phyloP scores from a whole-genome alignment of 192 early-diverging fungal genomes.

The Coemansia sp. region DNA sequence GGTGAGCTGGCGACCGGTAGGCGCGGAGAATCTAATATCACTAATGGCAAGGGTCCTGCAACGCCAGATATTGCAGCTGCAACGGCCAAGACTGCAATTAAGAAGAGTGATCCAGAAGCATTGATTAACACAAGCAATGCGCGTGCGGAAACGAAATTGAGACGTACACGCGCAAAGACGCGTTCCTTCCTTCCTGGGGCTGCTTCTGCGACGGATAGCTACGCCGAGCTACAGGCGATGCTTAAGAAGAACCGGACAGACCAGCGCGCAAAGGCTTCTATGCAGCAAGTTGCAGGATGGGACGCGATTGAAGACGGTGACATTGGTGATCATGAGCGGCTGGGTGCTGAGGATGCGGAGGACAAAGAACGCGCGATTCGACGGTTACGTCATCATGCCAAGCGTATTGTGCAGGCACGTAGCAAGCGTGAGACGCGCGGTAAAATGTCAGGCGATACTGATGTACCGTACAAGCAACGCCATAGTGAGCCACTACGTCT shows the following conservation, averaged over 20 bases:
- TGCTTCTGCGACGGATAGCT: conserved; percentile 25
- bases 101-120: neutral
- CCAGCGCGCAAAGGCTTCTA: conserved; percentile 13
- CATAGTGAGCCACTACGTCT: conserved; percentile 25
- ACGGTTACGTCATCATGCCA: conserved; percentile 49
- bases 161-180: conserved; percentile 5
- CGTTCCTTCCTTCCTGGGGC: conserved; percentile 10
- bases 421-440: conserved; percentile 38
- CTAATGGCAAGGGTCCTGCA: conserved; percentile 7
- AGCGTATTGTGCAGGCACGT: conserved; percentile 40
- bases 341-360: conserved; percentile 74
- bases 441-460: conserved; percentile 70
- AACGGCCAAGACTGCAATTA: neutral
- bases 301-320: conserved; percentile 57
- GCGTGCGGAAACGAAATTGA: neutral
- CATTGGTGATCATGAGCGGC: conserved; percentile 73
- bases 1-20: conserved; percentile 50
- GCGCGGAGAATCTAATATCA: neutral
- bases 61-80: conserved; percentile 14
- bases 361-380: conserved; percentile 69
- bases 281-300: conserved; percentile 16
- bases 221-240: conserved; percentile 52
- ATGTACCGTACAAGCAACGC: conserved; percentile 76
- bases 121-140: conserved; percentile 16
- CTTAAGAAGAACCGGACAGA: conserved; percentile 21